Percentiles rank a stretch among this genome's conserved stretches.
These are phyloP conservation scores for Vicia faba DNA, from an alignment of 306 rosid genomes.

Conservation along the genomic window DNA sequence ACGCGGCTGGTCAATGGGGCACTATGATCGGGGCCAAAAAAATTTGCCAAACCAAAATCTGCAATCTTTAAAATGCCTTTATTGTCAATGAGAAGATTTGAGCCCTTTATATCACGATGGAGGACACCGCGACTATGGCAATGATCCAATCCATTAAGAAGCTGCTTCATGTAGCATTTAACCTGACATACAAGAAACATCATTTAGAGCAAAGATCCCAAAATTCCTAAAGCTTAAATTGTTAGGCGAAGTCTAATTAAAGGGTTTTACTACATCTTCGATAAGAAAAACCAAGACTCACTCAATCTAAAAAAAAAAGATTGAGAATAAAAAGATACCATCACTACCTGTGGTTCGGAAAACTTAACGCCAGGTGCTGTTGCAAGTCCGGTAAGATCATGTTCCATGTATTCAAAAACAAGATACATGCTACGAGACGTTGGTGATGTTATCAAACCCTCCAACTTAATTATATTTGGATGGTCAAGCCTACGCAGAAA, in stretches of 20 bases:
- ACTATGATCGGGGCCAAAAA: slow-evolving; percentile 62
- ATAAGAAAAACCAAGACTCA: slow-evolving; percentile 7
- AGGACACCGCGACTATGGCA: slow-evolving; percentile 86
- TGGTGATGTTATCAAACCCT: slow-evolving; percentile 80
- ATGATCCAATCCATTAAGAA: slow-evolving; percentile 83
- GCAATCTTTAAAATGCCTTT: slow-evolving; percentile 87
- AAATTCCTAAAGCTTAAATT: not conserved
- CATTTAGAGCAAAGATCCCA: not conserved
- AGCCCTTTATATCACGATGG: slow-evolving; percentile 98
- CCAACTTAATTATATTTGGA: slow-evolving; percentile 84
- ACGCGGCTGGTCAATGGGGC: slow-evolving; percentile 86
- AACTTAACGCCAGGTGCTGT: slow-evolving; percentile 68
- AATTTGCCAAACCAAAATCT: slow-evolving; percentile 92
- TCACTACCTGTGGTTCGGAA: slow-evolving; percentile 84
- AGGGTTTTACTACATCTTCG: not conserved
- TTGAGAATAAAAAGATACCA: slow-evolving; percentile 18
- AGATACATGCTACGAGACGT: slow-evolving; percentile 86
- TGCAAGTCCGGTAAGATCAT: slow-evolving; percentile 93
- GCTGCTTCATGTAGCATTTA: slow-evolving; percentile 94
- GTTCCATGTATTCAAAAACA: slow-evolving; percentile 93
- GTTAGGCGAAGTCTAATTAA: not conserved
- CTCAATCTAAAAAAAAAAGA: slow-evolving; percentile 13
- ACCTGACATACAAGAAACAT: slow-evolving; percentile 47
- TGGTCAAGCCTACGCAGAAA: slow-evolving; percentile 90
- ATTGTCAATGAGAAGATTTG: slow-evolving; percentile 86